Conservation (phyloP, 352 stramenopile species). For the Phytophthora pinifolia region DNA sequence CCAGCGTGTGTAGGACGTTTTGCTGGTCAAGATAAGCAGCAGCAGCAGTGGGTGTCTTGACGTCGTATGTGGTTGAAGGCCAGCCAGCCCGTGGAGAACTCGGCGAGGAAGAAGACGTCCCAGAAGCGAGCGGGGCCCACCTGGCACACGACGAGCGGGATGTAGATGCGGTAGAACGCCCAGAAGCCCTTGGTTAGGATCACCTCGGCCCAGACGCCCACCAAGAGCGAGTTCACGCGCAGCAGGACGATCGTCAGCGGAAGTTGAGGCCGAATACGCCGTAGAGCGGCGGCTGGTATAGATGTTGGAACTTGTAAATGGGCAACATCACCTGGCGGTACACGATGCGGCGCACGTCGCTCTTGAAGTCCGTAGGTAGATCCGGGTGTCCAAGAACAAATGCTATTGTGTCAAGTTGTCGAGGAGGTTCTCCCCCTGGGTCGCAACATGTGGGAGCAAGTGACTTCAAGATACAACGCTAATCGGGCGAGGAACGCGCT, state of each 20-base stretch:
- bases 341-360: constrained; percentile 85
- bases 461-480: too few relatives aligned
- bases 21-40: too few relatives aligned
- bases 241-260: constrained; percentile 88
- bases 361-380: constrained; percentile 62
- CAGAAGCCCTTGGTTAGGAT: constrained; percentile 89
- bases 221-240: constrained; percentile 88
- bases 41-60: too few relatives aligned
- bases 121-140: constrained; percentile 61
- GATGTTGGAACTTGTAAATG: constrained; percentile 92
- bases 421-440: too few relatives aligned
- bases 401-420: too few relatives aligned
- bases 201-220: constrained; percentile 79
- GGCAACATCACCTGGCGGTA: constrained; percentile 82
- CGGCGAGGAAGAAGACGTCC: constrained; percentile 81
- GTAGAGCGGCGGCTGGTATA: constrained; percentile 94
- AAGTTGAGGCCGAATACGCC: constrained; percentile 93
- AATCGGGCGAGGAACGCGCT: too few relatives aligned
- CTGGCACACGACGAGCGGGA: constrained; percentile 84
- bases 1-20: too few relatives aligned
- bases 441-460: too few relatives aligned
- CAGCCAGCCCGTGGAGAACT: constrained; percentile 92
- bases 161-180: constrained; percentile 88
- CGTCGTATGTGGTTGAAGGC: too few relatives aligned
- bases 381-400: too few relatives aligned